Evolutionary conservation across 768 basidiomycete species (phyloP), one percentile per base, ranked within the genome.

Genomic region (Mycena pura): DNA sequence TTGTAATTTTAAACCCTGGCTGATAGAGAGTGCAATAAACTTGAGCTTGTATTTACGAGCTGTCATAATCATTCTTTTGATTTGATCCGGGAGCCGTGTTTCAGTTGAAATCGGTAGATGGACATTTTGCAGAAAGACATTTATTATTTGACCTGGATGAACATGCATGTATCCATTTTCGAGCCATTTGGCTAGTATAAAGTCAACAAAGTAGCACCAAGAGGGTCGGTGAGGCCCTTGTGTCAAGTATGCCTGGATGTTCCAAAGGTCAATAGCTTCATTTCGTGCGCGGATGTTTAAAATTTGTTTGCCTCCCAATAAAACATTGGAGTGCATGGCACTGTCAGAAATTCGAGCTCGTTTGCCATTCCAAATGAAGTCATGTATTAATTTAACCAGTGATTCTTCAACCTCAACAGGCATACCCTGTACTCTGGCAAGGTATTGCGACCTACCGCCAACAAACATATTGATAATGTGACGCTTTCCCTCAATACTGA

Each of bases 341-440:
- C 14, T 13, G 15, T 43, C n/a, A 2, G 40, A n/a, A 15, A 54
- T 24, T n/a, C 39, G 28, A 5, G 52, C 31, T 5, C 19, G 15
- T 21, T 43, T 55, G 2, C 55, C 54, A 11, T 41, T 43, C 62
- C 62, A 63, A 3, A 63, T 11, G 39, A 62, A 62, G 15, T 5
- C 13, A 24, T 58, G 21, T 21, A 38, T 34, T 1, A 53, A 17
- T 25, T 51, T 54, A 2, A 6, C 28, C 9, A 66, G 31, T 48
- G 50, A 32, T 17, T 55, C 27, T 45, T 54, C 58, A 46, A 66
- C 29, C 0, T 45, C 48, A 14, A 54, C 43, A 34, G 72, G 72
- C 73, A 74, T 74, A 5, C 73, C 69, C 53, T 72, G 71, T 0
- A 69, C 69, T 27, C 57, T 46, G 5, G 71, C 62, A 0, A 70